A percentile compares a stretch with the other conserved stretches of the same genome.
Evolutionary conservation across 139 green algal genomes (phyloP).

Genomic region (Chlamydomonas applanata): DNA sequence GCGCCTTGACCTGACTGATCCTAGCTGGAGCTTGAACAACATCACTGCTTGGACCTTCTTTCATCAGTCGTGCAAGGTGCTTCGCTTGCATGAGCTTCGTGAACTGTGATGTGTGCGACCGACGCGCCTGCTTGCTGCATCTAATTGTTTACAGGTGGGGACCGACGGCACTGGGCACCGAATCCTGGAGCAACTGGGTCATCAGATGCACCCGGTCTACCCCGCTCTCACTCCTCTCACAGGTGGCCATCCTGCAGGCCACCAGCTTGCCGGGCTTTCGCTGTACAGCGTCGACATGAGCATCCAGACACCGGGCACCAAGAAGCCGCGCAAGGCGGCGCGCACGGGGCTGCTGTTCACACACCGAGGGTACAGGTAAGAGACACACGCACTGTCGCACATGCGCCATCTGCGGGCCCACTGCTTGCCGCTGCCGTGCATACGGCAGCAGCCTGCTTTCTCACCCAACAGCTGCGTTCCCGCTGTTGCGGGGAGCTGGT

Average conservation of each 20-base stretch:
- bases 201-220: slow-evolving; percentile 64
- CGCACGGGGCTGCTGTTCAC: slow-evolving; percentile 84
- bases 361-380: slow-evolving; percentile 57
- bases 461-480: no score
- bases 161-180: slow-evolving; percentile 75
- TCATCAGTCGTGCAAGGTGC: no score
- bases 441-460: no score
- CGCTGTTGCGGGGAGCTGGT: no score
- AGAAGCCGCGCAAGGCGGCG: slow-evolving; percentile 43
- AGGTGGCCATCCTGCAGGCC: slow-evolving; percentile 61
- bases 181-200: slow-evolving; percentile 54
- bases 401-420: background rate
- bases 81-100: no score
- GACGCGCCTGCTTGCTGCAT: no score
- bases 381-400: background rate
- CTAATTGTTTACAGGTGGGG: no score
- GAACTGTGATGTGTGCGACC: no score
- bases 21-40: no score
- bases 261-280: slow-evolving; percentile 62
- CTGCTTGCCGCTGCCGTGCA: background rate
- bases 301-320: slow-evolving; percentile 26
- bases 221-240: slow-evolving; percentile 84
- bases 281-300: slow-evolving; percentile 40
- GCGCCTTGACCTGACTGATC: no score
- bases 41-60: no score